These are phyloP conservation scores for Coniella vitis DNA, from an alignment of 2,329 filamentous ascomycete genomes.

Conservation along the genomic window DNA sequence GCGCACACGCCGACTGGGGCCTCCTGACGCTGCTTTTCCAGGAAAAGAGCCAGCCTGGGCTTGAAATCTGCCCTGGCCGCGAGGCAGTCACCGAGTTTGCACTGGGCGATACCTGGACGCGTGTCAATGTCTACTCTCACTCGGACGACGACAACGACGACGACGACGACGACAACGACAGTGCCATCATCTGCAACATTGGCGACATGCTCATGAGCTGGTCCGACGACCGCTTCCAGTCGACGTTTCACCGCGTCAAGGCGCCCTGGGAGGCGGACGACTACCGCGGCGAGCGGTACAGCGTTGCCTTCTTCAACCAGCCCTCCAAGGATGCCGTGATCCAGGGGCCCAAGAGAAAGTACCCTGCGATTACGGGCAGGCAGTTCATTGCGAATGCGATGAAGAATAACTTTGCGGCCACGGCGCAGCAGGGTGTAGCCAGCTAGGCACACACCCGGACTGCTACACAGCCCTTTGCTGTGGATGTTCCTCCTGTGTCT, in stretches of 20 bases:
- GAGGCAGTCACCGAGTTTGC: constrained; percentile 48
- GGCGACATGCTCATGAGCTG: constrained; percentile 53
- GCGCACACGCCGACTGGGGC: constrained; percentile 53
- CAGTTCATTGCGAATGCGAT: constrained; percentile 50
- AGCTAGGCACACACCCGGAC: no score
- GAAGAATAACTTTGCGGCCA: constrained; percentile 42
- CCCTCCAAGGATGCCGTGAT: constrained; percentile 45
- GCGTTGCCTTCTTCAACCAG: constrained; percentile 56
- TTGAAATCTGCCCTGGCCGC: constrained; percentile 52
- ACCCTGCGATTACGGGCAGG: constrained; percentile 46
- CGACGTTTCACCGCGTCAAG: constrained; percentile 48
- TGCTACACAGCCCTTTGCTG: no score
- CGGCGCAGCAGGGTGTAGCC: no score
- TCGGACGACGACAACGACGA: no score
- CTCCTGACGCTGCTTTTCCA: constrained; percentile 54
- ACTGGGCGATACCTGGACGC: constrained; percentile 49
- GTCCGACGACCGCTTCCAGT: constrained; percentile 55
- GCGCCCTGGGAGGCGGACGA: constrained; percentile 26
- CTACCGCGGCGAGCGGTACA: constrained; percentile 48
- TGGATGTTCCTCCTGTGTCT: no score
- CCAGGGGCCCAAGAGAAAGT: constrained; percentile 49
- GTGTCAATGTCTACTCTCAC: constrained; percentile 36
- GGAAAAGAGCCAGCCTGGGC: constrained; percentile 43
- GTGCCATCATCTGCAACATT: constrained; percentile 50
- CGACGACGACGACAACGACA: constrained; percentile 14